These are phyloP conservation scores for Aspergillus bridgeri DNA, from an alignment of 495 filamentous ascomycete genomes.

Conservation along the genomic window DNA sequence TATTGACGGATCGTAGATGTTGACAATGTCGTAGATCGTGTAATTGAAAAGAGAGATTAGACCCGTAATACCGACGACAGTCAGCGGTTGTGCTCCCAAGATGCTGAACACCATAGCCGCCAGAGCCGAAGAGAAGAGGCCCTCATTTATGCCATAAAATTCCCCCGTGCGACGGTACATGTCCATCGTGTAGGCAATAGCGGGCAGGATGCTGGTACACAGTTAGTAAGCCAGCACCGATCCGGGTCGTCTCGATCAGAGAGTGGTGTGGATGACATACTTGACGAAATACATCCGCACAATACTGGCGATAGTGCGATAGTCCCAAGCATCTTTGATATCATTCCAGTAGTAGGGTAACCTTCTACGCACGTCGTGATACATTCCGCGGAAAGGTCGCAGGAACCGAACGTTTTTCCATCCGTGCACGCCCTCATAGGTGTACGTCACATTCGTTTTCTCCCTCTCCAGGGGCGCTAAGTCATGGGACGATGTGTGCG, in stretches of 20 bases:
- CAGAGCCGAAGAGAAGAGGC: conserved; percentile 65
- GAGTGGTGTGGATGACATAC: conserved; percentile 42
- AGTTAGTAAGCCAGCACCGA: too few species aligned
- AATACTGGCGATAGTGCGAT: conserved; percentile 66
- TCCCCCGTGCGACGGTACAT: conserved; percentile 69
- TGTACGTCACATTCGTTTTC: too few species aligned
- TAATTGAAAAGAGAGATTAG: conserved; percentile 78
- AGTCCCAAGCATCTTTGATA: conserved; percentile 69
- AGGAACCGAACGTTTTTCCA: conserved; percentile 15
- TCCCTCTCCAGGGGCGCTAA: too few species aligned
- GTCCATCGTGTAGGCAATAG: conserved; percentile 70
- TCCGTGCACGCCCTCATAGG: too few species aligned
- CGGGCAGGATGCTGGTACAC: conserved; percentile 68
- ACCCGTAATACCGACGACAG: conserved; percentile 78
- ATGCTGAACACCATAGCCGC: conserved; percentile 67
- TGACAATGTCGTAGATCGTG: conserved; percentile 71
- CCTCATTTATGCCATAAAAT: conserved; percentile 72
- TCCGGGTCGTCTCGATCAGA: too few species aligned
- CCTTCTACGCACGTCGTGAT: conserved; percentile 61
- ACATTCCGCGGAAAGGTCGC: conserved; percentile 45
- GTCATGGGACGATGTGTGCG: too few species aligned
- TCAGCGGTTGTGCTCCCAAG: conserved; percentile 66
- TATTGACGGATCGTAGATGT: conserved; percentile 51
- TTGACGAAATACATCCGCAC: conserved; percentile 81
- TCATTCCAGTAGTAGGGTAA: conserved; percentile 66